Base-by-base conservation (phyloP, 2,329 filamentous ascomycete species). In the Fusarium aywerte region DNA sequence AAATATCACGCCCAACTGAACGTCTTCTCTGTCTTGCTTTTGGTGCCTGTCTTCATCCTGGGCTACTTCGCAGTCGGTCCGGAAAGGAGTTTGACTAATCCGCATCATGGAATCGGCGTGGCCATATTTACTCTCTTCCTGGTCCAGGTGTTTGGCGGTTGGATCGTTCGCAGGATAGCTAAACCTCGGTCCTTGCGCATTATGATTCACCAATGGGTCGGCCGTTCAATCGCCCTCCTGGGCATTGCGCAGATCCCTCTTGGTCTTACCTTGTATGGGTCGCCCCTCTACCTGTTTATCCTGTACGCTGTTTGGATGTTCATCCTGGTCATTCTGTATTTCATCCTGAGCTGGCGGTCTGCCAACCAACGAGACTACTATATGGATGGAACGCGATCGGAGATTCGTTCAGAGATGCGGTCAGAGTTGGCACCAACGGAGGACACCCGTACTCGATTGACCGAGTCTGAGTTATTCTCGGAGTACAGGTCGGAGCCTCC, bases 191-290 rank as follows among this genome's bases (percentile, higher is more conserved):
- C 84, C 18, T 73, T 86, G 15, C 80, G 85, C 20, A 77, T 83
- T 35, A 84, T 91, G 84, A 78, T 98, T 39, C 96, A 99, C 80
- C 91, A 94, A 75, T 97, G 96, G 93, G 80, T 92, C 18, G 96
- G 96, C 18, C 85, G 94, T 58, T 81, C 87, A 1, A 88, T 95
- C 71, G 90, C 92, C 4, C 79, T 98, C 18, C 82, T 99, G 5
- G 96, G 92, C 1, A 89, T 98, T 68, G 86, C 90, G 5, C 96
- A 99, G 76, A 88, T 99, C 12, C 91, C 96, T 0, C 84, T 99
- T 1, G 96, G 96, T 0, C 83, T 99, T 44, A 94, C 94, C 0
- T 83, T 99, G 2, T 99, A 97, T 74, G 96, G 96, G 7, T 97
- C 94, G 29, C 95, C 96, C 7, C 88, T 90, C 73, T 87, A 86